These are phyloP conservation scores for Adansonia rubrostipa DNA, from an alignment of 441 rosid genomes.

Conservation along the genomic window DNA sequence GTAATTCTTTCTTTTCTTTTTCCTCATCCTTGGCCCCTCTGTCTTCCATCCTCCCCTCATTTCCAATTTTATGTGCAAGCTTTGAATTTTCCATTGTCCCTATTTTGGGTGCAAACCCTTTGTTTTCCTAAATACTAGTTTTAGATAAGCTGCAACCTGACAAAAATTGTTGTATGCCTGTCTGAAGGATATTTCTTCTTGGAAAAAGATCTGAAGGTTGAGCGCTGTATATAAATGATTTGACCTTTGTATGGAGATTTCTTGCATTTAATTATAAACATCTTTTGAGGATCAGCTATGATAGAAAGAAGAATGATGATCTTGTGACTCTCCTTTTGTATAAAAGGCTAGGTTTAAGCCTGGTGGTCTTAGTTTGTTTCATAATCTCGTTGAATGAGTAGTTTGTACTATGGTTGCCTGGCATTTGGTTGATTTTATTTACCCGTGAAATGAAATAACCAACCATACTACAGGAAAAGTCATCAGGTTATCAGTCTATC, in stretches of 20 bases:
- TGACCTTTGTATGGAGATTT: background rate
- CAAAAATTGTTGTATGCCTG: background rate
- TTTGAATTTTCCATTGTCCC: background rate
- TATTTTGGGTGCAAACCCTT: background rate
- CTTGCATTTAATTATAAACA: background rate
- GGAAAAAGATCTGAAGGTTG: background rate
- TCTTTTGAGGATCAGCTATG: background rate
- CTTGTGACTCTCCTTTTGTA: background rate
- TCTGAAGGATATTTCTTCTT: background rate
- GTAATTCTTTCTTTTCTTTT: constrained; percentile 40
- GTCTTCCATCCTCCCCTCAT: background rate
- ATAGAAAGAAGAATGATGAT: background rate
- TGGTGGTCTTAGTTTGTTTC: background rate
- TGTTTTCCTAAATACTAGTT: constrained; percentile 2
- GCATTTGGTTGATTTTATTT: background rate
- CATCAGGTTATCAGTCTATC: background rate
- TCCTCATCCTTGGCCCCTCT: background rate
- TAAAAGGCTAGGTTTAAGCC: background rate
- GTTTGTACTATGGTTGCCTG: constrained; percentile 3
- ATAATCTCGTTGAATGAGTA: background rate
- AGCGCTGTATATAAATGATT: background rate
- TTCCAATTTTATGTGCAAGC: background rate
- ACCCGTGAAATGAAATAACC: background rate
- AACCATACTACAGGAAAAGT: background rate
- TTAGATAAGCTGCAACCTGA: background rate